Percentiles rank a stretch among this genome's conserved stretches.
phyloP scores from a whole-genome alignment of 2,329 filamentous ascomycete species.

The Fusarium phyllophilum region DNA sequence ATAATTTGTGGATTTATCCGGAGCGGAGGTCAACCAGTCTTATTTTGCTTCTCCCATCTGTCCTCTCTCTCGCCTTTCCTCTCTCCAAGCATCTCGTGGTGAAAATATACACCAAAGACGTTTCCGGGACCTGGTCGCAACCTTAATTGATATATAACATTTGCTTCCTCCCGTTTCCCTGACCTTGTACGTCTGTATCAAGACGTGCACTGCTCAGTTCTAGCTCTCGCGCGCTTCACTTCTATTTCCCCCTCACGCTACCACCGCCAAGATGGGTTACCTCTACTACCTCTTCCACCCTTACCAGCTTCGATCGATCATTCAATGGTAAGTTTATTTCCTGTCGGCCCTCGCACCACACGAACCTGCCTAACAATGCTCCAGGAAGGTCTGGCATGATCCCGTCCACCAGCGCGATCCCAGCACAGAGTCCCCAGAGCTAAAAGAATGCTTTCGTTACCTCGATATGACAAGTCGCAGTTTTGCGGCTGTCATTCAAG shows the following conservation, averaged over 20 bases:
- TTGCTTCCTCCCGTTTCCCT: slow-evolving; percentile 29
- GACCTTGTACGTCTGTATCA: slow-evolving; percentile 20
- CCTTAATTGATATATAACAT: slow-evolving; percentile 38
- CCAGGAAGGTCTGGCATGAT: slow-evolving; percentile 96
- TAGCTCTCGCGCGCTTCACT: slow-evolving; percentile 11
- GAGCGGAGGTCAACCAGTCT: slow-evolving; percentile 36
- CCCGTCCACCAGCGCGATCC: slow-evolving; percentile 86
- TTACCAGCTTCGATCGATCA: slow-evolving; percentile 79
- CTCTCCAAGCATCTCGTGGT: slow-evolving; percentile 31
- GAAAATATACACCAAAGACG: slow-evolving; percentile 31
- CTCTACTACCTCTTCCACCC: slow-evolving; percentile 82
- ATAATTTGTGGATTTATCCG: slow-evolving; percentile 45
- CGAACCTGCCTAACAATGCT: slow-evolving; percentile 10
- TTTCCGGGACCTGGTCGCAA: slow-evolving; percentile 36
- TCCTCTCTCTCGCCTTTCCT: slow-evolving; percentile 29
- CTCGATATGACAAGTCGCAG: slow-evolving; percentile 91
- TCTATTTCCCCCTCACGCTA: slow-evolving; percentile 11
- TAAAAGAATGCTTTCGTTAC: slow-evolving; percentile 86
- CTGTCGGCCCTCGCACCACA: too few species aligned
- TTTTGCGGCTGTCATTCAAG: slow-evolving; percentile 92
- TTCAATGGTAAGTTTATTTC: slow-evolving; percentile 79
- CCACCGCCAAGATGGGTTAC: slow-evolving; percentile 63
- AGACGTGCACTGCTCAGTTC: slow-evolving; percentile 33
- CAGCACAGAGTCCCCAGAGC: slow-evolving; percentile 76
- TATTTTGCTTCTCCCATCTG: slow-evolving; percentile 35